Conservation (phyloP, 441 rosid species). For the Cnidoscolus chayamansa region DNA sequence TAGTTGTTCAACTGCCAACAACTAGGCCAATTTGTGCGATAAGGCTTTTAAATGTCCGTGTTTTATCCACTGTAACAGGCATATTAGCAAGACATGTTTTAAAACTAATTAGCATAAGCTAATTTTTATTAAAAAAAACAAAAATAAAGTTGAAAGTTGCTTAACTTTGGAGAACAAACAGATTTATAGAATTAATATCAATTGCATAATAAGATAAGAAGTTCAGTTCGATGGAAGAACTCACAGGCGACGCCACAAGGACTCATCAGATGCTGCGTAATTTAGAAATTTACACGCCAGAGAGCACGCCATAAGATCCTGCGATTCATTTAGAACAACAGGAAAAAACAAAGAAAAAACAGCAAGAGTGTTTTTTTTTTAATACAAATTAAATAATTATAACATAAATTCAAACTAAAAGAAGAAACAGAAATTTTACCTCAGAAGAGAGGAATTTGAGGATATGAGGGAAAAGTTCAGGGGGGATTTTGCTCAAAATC, state of each 20-base stretch:
- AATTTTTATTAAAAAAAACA: too few relatives aligned
- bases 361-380: not conserved
- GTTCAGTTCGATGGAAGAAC: conserved; percentile 20
- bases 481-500: conserved; percentile 64
- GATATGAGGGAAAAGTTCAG: conserved; percentile 71
- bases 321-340: conserved; percentile 8
- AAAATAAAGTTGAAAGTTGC: too few relatives aligned
- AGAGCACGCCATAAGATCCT: conserved; percentile 90
- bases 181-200: not conserved
- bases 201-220: not conserved
- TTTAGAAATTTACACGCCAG: conserved; percentile 68
- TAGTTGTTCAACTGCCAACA: too few relatives aligned
- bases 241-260: conserved; percentile 93
- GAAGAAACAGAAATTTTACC: conserved; percentile 33
- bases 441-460: conserved; percentile 91
- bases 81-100: too few relatives aligned
- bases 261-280: conserved; percentile 79
- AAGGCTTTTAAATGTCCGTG: too few relatives aligned
- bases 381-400: not conserved
- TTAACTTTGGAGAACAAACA: too few relatives aligned
- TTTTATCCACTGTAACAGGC: too few relatives aligned
- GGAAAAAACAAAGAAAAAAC: too few relatives aligned
- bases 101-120: too few relatives aligned
- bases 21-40: too few relatives aligned
- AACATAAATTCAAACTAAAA: not conserved